These are phyloP conservation scores for Zhuliangozyma parablackwelliae DNA, from an alignment of 1,139 yeast species.

Conservation along the genomic window DNA sequence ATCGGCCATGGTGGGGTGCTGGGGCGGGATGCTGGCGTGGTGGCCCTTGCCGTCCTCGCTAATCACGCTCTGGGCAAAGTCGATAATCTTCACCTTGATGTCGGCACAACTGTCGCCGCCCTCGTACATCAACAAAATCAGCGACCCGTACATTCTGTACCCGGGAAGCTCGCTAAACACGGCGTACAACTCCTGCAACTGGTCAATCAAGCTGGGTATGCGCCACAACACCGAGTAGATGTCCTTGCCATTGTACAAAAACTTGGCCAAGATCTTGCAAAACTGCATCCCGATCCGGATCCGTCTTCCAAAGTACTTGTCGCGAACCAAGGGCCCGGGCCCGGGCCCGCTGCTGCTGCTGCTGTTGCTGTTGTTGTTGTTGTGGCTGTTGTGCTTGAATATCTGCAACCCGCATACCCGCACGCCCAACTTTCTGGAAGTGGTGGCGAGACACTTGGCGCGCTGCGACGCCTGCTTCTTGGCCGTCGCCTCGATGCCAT, in stretches of 20 bases:
- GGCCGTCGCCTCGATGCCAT: constrained; percentile 84
- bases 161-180: constrained; percentile 59
- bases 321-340: constrained; percentile 52
- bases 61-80: constrained; percentile 93
- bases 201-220: constrained; percentile 60
- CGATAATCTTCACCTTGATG: constrained; percentile 72
- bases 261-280: constrained; percentile 66
- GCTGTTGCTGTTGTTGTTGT: constrained; percentile 28
- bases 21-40: constrained; percentile 54
- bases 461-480: constrained; percentile 78
- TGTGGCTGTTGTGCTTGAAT: constrained; percentile 47
- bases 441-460: constrained; percentile 74
- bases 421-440: constrained; percentile 80
- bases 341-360: too few relatives aligned
- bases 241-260: constrained; percentile 69
- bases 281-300: constrained; percentile 75
- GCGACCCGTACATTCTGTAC: constrained; percentile 91
- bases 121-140: constrained; percentile 84
- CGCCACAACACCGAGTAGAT: constrained; percentile 60
- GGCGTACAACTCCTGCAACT: constrained; percentile 52
- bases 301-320: constrained; percentile 87
- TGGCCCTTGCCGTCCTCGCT: constrained; percentile 46
- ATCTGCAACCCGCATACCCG: constrained; percentile 94
- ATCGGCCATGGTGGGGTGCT: constrained; percentile 61
- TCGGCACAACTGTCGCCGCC: constrained; percentile 33